phyloP scores from a whole-genome alignment of 2,329 filamentous ascomycete species.

The Aspergillus sp. region DNA sequence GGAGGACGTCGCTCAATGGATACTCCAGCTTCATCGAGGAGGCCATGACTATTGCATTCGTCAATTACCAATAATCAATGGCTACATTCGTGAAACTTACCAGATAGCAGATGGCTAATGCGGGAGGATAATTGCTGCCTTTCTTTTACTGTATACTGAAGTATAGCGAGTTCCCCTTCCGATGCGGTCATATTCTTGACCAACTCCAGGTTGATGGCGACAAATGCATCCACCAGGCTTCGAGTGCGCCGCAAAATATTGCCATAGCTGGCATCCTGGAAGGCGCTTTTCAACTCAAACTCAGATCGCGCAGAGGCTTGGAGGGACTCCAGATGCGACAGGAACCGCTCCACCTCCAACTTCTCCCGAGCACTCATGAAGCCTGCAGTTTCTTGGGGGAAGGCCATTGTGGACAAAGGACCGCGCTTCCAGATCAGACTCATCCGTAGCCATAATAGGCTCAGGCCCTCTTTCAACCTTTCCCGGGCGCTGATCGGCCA shows the following conservation, averaged over 20 bases:
- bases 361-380: conserved; percentile 92
- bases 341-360: conserved; percentile 78
- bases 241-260: conserved; percentile 78
- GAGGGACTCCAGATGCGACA: conserved; percentile 71
- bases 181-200: conserved; percentile 74
- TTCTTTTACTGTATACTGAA: conserved; percentile 77
- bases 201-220: conserved; percentile 93
- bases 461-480: conserved; percentile 86
- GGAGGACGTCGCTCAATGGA: conserved; percentile 83
- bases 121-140: conserved; percentile 78
- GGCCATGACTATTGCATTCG: conserved; percentile 71
- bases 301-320: conserved; percentile 75
- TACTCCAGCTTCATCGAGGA: conserved; percentile 94
- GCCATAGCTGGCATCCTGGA: conserved; percentile 71
- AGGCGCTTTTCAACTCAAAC: conserved; percentile 85
- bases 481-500: conserved; percentile 90
- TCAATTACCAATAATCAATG: conserved; percentile 9
- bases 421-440: conserved; percentile 95
- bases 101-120: conserved; percentile 80
- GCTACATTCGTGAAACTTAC: conserved; percentile 36
- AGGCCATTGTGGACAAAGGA: conserved; percentile 72
- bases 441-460: conserved; percentile 91
- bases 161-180: conserved; percentile 76
- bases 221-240: conserved; percentile 87
- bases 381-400: conserved; percentile 57